These are phyloP conservation scores for Linum tenue DNA, from an alignment of 345 rosid genomes.

Conservation along the genomic window DNA sequence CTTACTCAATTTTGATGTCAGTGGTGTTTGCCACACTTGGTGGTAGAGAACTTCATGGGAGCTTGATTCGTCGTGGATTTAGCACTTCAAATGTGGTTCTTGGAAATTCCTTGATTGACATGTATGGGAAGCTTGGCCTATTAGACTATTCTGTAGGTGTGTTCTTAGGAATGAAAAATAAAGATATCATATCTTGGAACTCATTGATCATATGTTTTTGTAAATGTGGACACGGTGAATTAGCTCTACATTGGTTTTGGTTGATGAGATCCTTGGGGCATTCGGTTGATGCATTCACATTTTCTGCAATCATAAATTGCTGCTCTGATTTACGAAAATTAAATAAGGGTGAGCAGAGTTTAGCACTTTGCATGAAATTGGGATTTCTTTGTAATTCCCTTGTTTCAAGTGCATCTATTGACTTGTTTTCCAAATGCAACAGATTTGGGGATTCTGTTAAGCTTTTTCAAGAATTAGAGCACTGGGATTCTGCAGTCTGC, in stretches of 20 bases:
- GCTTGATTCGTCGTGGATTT: slow-evolving; percentile 37
- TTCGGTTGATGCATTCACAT: slow-evolving; percentile 45
- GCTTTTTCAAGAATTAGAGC: slow-evolving; percentile 37
- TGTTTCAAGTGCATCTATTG: slow-evolving; percentile 62
- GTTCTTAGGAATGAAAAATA: slow-evolving; percentile 40
- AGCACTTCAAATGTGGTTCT: slow-evolving; percentile 38
- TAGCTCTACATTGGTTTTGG: slow-evolving; percentile 38
- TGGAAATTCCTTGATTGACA: slow-evolving; percentile 58
- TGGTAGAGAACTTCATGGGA: slow-evolving; percentile 56
- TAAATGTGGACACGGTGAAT: slow-evolving; percentile 33
- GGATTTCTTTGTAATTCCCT: slow-evolving; percentile 56
- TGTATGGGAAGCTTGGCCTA: slow-evolving; percentile 55
- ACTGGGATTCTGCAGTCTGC: slow-evolving; percentile 43
- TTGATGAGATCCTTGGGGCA: slow-evolving; percentile 38
- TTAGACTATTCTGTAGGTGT: slow-evolving; percentile 39
- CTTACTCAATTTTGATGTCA: slow-evolving; percentile 48
- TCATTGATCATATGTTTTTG: slow-evolving; percentile 42
- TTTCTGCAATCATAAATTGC: slow-evolving; percentile 31
- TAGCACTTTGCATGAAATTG: slow-evolving; percentile 49
- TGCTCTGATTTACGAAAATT: slow-evolving; percentile 45
- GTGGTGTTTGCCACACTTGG: slow-evolving; percentile 32
- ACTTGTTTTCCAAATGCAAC: slow-evolving; percentile 73
- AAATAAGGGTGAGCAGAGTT: slow-evolving; percentile 59
- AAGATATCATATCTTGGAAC: slow-evolving; percentile 68
- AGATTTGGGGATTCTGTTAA: slow-evolving; percentile 60